Evolutionary conservation across 2,329 filamentous ascomycete genomes (phyloP).

Genomic region (Cercospora sp.): DNA sequence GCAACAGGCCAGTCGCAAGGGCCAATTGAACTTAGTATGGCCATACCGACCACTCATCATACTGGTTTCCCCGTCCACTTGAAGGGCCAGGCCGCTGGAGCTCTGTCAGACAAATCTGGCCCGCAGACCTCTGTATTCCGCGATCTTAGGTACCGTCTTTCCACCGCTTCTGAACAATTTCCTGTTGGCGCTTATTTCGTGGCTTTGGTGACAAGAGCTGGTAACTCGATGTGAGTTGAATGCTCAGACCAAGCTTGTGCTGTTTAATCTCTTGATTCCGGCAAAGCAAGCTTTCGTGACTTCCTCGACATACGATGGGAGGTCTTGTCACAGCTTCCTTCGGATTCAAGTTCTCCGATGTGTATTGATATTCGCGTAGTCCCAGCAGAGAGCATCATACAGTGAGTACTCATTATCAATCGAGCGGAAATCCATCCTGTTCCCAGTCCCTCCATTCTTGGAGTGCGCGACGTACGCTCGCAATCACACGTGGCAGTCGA

Average conservation of each 20-base stretch:
- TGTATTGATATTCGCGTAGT: neutral
- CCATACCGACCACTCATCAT: neutral
- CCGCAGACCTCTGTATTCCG: too few relatives aligned
- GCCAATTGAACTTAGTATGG: neutral
- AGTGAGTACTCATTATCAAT: neutral
- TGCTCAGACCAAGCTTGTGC: neutral
- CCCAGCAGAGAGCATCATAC: neutral
- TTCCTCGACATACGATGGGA: neutral
- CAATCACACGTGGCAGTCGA: conserved; percentile 2
- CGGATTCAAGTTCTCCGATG: neutral
- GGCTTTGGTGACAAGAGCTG: too few relatives aligned
- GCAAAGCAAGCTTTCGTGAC: too few relatives aligned
- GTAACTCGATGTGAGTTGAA: neutral
- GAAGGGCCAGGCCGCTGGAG: neutral
- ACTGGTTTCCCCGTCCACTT: neutral
- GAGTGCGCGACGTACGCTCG: neutral
- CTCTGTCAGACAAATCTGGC: neutral
- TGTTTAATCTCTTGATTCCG: too few relatives aligned
- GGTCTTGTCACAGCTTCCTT: neutral
- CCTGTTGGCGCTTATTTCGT: neutral
- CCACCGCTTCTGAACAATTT: too few relatives aligned
- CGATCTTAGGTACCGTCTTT: too few relatives aligned
- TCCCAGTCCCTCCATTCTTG: conserved; percentile 6
- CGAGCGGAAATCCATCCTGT: conserved; percentile 1
- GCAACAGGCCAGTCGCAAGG: neutral